phyloP scores from a whole-genome alignment of 306 rosid species.

The Inga oerstediana region DNA sequence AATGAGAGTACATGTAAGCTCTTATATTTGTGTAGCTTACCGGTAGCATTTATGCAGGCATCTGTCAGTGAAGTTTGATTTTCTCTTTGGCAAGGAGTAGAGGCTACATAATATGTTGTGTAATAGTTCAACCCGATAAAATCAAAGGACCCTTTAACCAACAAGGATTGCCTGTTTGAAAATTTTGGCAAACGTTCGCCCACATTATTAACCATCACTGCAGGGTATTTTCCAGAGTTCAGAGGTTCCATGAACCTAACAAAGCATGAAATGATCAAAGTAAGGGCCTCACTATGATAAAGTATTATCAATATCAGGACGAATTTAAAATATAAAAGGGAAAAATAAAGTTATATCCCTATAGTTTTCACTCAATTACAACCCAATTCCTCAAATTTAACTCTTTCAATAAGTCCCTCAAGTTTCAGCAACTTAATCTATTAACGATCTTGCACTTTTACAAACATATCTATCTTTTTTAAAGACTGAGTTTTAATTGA shows the following conservation, averaged over 20 bases:
- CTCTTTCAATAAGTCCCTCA: background rate
- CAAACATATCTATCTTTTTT: background rate
- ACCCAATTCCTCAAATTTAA: background rate
- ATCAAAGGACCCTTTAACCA: slow-evolving; percentile 44
- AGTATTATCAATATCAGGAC: background rate
- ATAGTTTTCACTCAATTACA: background rate
- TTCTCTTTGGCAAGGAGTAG: slow-evolving; percentile 4
- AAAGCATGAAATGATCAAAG: background rate
- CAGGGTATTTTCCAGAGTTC: slow-evolving; percentile 41
- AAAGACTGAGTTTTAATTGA: background rate
- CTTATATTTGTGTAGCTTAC: slow-evolving; percentile 18
- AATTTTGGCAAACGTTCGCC: slow-evolving; percentile 43
- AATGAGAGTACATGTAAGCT: background rate
- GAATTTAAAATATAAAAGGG: background rate
- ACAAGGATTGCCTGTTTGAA: slow-evolving; percentile 20
- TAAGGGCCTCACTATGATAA: background rate
- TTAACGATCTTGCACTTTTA: background rate
- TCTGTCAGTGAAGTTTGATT: slow-evolving; percentile 20
- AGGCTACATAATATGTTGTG: slow-evolving; percentile 29
- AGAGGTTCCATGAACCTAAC: slow-evolving; percentile 47
- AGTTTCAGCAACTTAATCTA: background rate
- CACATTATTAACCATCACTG: slow-evolving; percentile 32
- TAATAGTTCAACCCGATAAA: slow-evolving; percentile 56
- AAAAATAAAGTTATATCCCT: too few relatives aligned
- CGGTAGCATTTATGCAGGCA: background rate